A percentile compares a stretch with the other conserved stretches of the same genome.
phyloP scores from a whole-genome alignment of 305 asterid species.

The Ajuga reptans region DNA sequence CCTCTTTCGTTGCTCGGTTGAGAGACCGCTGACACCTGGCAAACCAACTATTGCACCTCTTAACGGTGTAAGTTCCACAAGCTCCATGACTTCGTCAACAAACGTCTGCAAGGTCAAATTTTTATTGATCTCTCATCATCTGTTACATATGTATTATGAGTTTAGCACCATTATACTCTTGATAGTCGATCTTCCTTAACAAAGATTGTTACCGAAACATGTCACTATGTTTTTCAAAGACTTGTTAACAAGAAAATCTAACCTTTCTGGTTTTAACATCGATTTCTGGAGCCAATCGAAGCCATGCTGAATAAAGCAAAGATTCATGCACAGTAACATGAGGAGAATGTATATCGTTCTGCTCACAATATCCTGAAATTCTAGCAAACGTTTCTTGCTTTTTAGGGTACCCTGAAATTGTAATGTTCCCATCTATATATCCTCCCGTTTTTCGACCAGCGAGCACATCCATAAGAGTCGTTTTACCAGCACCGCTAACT shows the following conservation, averaged over 20 bases:
- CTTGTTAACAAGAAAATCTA: background rate
- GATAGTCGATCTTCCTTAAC: no score
- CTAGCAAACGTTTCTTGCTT: slow-evolving; percentile 55
- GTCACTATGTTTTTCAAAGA: no score
- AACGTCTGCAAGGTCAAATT: slow-evolving; percentile 25
- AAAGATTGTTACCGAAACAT: no score
- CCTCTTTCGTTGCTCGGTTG: slow-evolving; percentile 51
- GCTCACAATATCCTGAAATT: slow-evolving; percentile 53
- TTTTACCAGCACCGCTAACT: slow-evolving; percentile 59
- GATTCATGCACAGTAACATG: slow-evolving; percentile 52
- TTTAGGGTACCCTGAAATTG: slow-evolving; percentile 46
- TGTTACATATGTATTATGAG: background rate
- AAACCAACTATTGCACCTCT: slow-evolving; percentile 42
- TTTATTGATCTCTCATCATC: background rate
- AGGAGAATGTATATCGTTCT: slow-evolving; percentile 54
- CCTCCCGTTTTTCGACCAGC: slow-evolving; percentile 56
- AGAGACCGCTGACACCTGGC: slow-evolving; percentile 42
- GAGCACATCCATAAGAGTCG: slow-evolving; percentile 60
- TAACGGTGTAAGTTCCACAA: slow-evolving; percentile 37
- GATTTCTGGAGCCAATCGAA: slow-evolving; percentile 42
- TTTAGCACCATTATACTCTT: no score
- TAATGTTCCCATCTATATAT: slow-evolving; percentile 42
- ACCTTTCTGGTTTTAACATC: slow-evolving; percentile 35
- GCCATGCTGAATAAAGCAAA: slow-evolving; percentile 45
- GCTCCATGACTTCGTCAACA: slow-evolving; percentile 43